Conservation (phyloP, 163 green algal species). For the Trebouxiophyceae sp. region DNA sequence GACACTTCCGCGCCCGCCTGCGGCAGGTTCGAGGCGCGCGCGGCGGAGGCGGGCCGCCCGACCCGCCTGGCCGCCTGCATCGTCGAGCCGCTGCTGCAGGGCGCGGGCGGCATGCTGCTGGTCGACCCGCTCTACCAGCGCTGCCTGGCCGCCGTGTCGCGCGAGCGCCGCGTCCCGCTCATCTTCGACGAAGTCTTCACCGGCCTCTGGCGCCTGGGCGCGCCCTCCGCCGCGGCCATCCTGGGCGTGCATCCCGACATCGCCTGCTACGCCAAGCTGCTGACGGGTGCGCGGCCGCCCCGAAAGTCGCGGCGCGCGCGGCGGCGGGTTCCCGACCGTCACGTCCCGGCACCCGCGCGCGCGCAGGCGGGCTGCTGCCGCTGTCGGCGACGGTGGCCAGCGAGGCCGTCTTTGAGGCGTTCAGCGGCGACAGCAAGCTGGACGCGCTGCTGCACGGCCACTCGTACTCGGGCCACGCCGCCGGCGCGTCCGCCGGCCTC, state of each 20-base stretch:
- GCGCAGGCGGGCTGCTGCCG: conserved; percentile 61
- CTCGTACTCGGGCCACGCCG: conserved; percentile 90
- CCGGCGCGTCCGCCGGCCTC: conserved; percentile 11
- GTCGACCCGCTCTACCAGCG: conserved; percentile 88
- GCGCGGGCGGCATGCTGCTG: conserved; percentile 89
- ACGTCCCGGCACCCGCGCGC: too few relatives aligned
- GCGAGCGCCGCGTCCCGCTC: conserved; percentile 59
- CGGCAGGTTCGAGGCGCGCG: not conserved
- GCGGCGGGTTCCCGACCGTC: too few relatives aligned
- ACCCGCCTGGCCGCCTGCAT: conserved; percentile 19
- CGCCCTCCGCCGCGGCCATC: conserved; percentile 36
- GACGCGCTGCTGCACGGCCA: conserved; percentile 93
- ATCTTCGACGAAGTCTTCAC: conserved; percentile 94
- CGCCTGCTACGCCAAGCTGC: conserved; percentile 84
- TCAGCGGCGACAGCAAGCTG: conserved; percentile 53
- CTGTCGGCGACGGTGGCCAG: conserved; percentile 80
- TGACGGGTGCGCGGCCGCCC: too few relatives aligned
- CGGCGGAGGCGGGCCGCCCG: not conserved
- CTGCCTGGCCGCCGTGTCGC: conserved; percentile 30
- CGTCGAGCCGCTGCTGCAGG: conserved; percentile 44
- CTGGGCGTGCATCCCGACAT: conserved; percentile 72
- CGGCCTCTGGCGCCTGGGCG: conserved; percentile 72
- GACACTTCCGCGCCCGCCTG: too few relatives aligned
- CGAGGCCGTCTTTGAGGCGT: conserved; percentile 74
- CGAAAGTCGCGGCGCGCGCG: too few relatives aligned